A percentile compares a stretch with the other conserved stretches of the same genome.
Evolutionary conservation across 2,329 filamentous ascomycete genomes (phyloP).

Genomic region (Nemania abortiva): DNA sequence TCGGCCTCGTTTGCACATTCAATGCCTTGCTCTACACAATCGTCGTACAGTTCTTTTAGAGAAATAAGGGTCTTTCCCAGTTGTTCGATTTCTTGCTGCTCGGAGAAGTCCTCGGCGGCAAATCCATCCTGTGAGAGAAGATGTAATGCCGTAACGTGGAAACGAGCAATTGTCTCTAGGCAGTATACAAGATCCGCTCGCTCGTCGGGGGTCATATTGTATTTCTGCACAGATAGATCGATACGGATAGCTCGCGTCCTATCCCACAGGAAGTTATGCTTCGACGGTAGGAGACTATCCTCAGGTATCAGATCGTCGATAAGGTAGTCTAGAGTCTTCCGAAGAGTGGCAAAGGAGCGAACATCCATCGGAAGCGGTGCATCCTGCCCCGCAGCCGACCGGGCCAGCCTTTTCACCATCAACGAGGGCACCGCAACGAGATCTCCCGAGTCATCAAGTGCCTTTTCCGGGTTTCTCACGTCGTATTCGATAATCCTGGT

Average conservation of each 20-base stretch:
- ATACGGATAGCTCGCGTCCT: constrained; percentile 74
- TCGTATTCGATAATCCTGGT: constrained; percentile 72
- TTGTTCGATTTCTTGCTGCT: constrained; percentile 76
- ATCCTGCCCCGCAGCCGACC: constrained; percentile 76
- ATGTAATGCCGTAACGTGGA: constrained; percentile 74
- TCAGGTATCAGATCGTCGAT: constrained; percentile 68
- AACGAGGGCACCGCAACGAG: constrained; percentile 61
- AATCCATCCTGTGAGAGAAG: constrained; percentile 69
- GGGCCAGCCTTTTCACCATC: constrained; percentile 76
- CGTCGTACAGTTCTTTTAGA: constrained; percentile 74
- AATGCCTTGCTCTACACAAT: constrained; percentile 70
- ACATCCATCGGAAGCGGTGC: constrained; percentile 76
- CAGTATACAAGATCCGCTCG: constrained; percentile 71
- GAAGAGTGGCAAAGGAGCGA: constrained; percentile 69
- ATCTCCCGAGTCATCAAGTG: constrained; percentile 54
- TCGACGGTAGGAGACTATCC: constrained; percentile 65
- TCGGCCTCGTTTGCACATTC: constrained; percentile 72
- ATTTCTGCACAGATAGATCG: constrained; percentile 75
- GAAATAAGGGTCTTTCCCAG: constrained; percentile 74
- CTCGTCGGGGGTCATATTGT: constrained; percentile 68
- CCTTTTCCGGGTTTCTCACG: constrained; percentile 68
- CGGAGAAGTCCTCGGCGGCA: constrained; percentile 70
- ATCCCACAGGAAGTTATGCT: constrained; percentile 77
- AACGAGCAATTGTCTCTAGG: constrained; percentile 74
- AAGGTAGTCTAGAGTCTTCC: constrained; percentile 72